Base-by-base conservation (phyloP, 768 basidiomycete species). In the Suillus subaureus region DNA sequence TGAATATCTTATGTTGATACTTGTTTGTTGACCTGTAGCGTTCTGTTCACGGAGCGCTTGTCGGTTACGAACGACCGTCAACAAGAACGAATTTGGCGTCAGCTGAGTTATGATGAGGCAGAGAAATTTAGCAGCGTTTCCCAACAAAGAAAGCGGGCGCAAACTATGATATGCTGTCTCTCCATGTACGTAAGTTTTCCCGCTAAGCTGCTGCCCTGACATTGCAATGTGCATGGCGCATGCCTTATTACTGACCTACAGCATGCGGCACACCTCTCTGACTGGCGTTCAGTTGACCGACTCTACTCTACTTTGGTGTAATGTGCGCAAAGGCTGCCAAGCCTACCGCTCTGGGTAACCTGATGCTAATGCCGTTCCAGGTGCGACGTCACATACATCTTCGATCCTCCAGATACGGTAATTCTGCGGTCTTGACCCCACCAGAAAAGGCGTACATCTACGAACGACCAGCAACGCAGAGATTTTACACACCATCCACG, bases 1-100 rank as follows among this genome's bases (percentile, higher is more conserved):
- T 42, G 60, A 66, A 64, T 67, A 67, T 56, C 67, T 49, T 49
- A 21, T 74, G 74, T 75, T 75, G 76, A 73, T 62, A 12, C 23
- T 39, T 75, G 66, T 75, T 75, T 77, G 35, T 39, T 52, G 6
- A 61, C 71, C 51, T 40, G 15, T 61, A 26, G 16, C 3, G 26
- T 52, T 52, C 28, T 64, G 26, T 26, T 18, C 58, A 35, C 49
- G 33, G 28, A 52, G 51, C 8, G 28, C 49, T 54, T 40, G 35
- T 66, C 52, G 52, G 31, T 55, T 33, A 21, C 15, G 26, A 51
- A 51, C 15, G 49, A 51, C 49, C 26, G 26, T 49, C 47, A 26
- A 13, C 47, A 54, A 33, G 31, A 6, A 12, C 18, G 52, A 55
- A 31, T 33, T 31, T 12, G 52, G 33, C 18, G 31, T 54, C 31